Conservation (phyloP, 2,329 filamentous ascomycete species). For the Berkeleyomyces basicola region DNA sequence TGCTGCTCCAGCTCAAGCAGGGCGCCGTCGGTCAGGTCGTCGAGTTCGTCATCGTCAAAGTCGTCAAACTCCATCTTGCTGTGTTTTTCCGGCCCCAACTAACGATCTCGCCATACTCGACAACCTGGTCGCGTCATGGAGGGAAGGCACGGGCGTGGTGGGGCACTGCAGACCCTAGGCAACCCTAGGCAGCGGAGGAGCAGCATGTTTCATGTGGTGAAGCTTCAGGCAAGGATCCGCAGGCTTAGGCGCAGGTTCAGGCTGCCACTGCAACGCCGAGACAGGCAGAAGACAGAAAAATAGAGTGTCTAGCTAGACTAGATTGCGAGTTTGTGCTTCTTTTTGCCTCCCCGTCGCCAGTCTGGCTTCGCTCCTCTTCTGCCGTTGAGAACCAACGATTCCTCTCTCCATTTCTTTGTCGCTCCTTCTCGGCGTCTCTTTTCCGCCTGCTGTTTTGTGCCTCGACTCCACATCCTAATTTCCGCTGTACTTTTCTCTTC, state of each 20-base stretch:
- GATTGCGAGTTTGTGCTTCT: background rate
- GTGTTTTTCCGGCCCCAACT: background rate
- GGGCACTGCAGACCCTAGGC: background rate
- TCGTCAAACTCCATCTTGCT: conserved; percentile 10
- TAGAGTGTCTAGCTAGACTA: too few relatives aligned
- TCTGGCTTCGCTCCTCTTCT: background rate
- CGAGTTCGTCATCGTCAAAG: conserved; percentile 39
- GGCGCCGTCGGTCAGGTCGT: conserved; percentile 39
- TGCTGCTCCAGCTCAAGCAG: conserved; percentile 47
- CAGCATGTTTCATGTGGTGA: too few relatives aligned
- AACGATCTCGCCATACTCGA: background rate
- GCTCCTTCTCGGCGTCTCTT: background rate
- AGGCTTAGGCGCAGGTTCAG: too few relatives aligned
- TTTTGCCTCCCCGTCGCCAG: background rate
- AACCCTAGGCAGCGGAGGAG: too few relatives aligned
- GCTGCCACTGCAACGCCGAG: too few relatives aligned
- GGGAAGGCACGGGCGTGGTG: background rate
- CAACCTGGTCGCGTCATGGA: background rate
- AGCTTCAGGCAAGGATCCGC: too few relatives aligned
- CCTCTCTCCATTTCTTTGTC: background rate
- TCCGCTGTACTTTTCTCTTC: background rate
- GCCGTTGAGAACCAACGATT: background rate
- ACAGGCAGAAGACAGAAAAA: too few relatives aligned
- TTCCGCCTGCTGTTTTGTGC: background rate
- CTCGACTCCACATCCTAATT: background rate